A percentile compares a stretch with the other conserved stretches of the same genome.
Evolutionary conservation across 306 rosid genomes (phyloP).

Genomic region (Canavalia gladiata): DNA sequence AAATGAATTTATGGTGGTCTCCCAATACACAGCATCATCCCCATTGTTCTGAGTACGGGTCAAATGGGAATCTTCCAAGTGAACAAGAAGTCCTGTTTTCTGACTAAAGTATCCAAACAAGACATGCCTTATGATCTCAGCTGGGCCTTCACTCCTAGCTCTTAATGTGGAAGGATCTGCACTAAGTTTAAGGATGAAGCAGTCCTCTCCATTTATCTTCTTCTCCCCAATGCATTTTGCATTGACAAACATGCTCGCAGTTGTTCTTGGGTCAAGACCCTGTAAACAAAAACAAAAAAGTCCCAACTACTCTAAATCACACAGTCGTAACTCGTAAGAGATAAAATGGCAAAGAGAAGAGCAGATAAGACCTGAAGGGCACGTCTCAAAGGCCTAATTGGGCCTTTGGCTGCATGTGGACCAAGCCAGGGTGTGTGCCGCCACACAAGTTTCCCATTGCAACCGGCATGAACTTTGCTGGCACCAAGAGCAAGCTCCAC

Average conservation of each 20-base stretch:
- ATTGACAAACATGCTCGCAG: conserved; percentile 94
- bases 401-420: conserved; percentile 98
- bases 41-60: conserved; percentile 98
- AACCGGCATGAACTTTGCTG: conserved; percentile 98
- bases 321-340: too few species aligned
- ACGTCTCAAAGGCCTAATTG: conserved; percentile 92
- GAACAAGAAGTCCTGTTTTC: conserved; percentile 92
- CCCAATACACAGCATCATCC: conserved; percentile 99
- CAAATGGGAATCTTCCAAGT: conserved; percentile 98
- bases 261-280: conserved; percentile 99
- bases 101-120: conserved; percentile 99
- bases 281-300: conserved; percentile 42
- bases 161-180: conserved; percentile 88
- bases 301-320: too few species aligned
- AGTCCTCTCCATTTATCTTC: conserved; percentile 89
- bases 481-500: conserved; percentile 99
- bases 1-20: conserved; percentile 95
- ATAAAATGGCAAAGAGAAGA: neutral
- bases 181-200: conserved; percentile 95
- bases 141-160: conserved; percentile 99
- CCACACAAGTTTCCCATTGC: conserved; percentile 97
- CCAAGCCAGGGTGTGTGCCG: conserved; percentile 99
- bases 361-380: conserved; percentile 80
- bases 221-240: conserved; percentile 98
- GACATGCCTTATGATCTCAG: conserved; percentile 96